Evolutionary conservation across 139 green algal species (phyloP), one percentile per base, ranked within the genome.

Genomic region (Chlorella sp.): DNA sequence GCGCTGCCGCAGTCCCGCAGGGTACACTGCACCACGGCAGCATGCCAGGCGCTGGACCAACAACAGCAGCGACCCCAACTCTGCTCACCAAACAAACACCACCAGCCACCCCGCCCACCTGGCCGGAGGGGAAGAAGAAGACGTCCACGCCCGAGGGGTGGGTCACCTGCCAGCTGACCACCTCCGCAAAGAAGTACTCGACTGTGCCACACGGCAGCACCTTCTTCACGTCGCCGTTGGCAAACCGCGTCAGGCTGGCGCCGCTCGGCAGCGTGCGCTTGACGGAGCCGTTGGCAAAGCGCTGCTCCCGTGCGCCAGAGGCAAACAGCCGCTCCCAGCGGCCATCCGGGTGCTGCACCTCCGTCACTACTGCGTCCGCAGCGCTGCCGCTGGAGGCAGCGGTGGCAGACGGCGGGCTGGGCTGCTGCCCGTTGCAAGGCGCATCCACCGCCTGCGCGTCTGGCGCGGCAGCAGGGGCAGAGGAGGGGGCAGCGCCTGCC

Each of bases 201-300:
- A 80, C 40, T 13, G 32, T 24, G 6, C 65, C 65, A 36, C 51
- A 67, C 13, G 88, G 84, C 73, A 86, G 62, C 20, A 81, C 81
- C 40, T 81, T 83, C 82, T 97, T 98, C 28, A 96, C 81, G 85
- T 99, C 96, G 9, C 94, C 94, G 74, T 99, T 99, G 58, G 43
- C 82, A 87, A 98, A 99, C 43, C 76, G 79, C 0, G 98, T 90
- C 22, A 89, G 70, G 13, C 51, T 80, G 73, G 72, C 69, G 44
- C 93, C 93, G 81, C 92, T 89, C 4, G 87, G 76, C 32, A 86
- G 74, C 76, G 90, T 82, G 30, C 88, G 87, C 86, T 93, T 94
- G 69, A 80, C 32, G 0, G 92, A 95, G 68, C 95, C 93, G 80
- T 98, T 97, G 36, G 81, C 36, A 65, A 96, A 97, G 4, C 69